phyloP scores from a whole-genome alignment of 805 yeast species.

The Monosporozyma aerobia region DNA sequence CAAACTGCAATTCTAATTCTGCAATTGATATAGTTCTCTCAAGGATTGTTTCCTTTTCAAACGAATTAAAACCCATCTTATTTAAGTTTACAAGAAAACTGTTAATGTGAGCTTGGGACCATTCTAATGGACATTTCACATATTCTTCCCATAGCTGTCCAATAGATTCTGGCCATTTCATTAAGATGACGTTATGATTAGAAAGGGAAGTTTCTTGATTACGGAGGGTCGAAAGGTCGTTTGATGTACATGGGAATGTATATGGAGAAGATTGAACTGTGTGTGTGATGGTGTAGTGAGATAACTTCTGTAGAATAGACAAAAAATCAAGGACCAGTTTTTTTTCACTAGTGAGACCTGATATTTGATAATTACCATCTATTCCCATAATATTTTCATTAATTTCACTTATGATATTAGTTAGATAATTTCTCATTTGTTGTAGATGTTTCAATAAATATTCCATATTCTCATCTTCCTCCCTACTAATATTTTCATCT shows the following conservation, averaged over 20 bases:
- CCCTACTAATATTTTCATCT: not conserved
- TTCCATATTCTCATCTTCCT: not conserved
- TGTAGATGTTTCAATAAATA: no score
- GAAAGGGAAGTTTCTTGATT: conserved; percentile 4
- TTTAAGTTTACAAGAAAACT: conserved; percentile 9
- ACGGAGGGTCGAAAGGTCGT: not conserved
- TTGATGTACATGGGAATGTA: not conserved
- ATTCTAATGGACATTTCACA: conserved; percentile 21
- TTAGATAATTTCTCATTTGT: not conserved
- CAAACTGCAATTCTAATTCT: conserved; percentile 18
- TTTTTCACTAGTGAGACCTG: not conserved
- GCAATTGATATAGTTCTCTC: conserved; percentile 18
- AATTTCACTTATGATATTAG: not conserved
- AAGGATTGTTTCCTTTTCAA: conserved; percentile 7
- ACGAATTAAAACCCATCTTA: not conserved
- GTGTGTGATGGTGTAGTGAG: no score
- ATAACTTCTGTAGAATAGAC: not conserved
- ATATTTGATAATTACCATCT: not conserved
- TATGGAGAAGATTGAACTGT: not conserved
- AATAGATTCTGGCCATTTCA: conserved; percentile 24
- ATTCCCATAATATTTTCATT: not conserved
- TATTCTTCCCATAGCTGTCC: conserved; percentile 26
- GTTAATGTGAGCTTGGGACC: conserved; percentile 19
- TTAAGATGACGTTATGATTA: conserved; percentile 23
- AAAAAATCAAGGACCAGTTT: not conserved